Percentiles rank a stretch among this genome's conserved stretches.
These are phyloP conservation scores for Dactylorhiza incarnata DNA, from an alignment of 106 monocot genomes.

Conservation along the genomic window DNA sequence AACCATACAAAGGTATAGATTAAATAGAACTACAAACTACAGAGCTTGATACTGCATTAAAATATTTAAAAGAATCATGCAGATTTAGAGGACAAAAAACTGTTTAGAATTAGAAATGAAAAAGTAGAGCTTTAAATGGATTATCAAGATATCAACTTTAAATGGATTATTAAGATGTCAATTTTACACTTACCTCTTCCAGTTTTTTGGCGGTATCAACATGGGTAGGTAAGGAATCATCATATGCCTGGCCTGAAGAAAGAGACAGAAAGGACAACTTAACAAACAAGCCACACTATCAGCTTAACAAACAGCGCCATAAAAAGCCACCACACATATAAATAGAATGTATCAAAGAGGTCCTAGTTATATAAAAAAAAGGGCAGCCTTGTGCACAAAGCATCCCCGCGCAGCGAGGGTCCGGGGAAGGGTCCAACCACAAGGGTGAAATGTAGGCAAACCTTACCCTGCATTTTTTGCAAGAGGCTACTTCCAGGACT, in stretches of 20 bases:
- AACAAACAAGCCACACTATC: not conserved
- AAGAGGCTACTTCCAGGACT: no score
- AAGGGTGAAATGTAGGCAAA: no score
- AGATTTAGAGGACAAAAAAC: not conserved
- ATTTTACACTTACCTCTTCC: conserved; percentile 65
- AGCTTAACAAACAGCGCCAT: not conserved
- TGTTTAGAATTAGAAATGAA: not conserved
- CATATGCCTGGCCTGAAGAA: conserved; percentile 80
- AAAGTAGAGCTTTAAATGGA: not conserved
- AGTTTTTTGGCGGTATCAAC: conserved; percentile 73
- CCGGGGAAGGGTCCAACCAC: no score
- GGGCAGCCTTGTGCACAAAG: no score
- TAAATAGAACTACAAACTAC: not conserved
- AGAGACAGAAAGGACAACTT: not conserved
- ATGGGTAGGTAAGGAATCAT: conserved; percentile 90
- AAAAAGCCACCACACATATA: not conserved
- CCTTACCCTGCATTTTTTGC: no score
- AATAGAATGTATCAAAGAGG: not conserved
- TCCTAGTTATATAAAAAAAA: not conserved
- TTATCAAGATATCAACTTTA: not conserved
- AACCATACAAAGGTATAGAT: not conserved
- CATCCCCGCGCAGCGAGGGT: no score
- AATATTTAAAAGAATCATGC: not conserved
- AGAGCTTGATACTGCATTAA: not conserved
- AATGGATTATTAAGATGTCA: not conserved